Evolutionary conservation across 2,329 filamentous ascomycete species (phyloP), one percentile per base, ranked within the genome.

Genomic region (Trichoderma sp.): DNA sequence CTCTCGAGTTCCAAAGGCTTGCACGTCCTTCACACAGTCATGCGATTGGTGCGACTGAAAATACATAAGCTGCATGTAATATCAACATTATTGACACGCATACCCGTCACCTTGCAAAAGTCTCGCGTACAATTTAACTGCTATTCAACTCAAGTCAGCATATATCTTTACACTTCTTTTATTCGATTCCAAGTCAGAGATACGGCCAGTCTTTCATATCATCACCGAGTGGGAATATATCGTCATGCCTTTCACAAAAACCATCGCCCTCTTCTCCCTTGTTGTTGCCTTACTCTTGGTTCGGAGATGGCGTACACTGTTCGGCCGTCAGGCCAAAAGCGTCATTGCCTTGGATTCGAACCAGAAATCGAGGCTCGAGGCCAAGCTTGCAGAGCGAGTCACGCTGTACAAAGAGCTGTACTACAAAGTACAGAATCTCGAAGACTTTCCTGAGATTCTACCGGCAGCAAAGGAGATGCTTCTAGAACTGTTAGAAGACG

Each of bases 371-470:
- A 59, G 58, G 6, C 58, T 59, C 58, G 37, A 46, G 26, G 58
- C 58, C 26, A 59, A 46, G 32, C 21, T 59, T 26, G 58, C 58
- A 59, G 58, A 46, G 24, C 58, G 58, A 59, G 37, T 59, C 16
- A 46, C 58, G 39, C 59, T 64, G 18, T 69, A 70, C 58, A 69
- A 68, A 37, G 66, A 66, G n/a, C 59, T 73, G 14, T 73, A 69
- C 51, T 69, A 67, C 43, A 67, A 73, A 66, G 65, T 73, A 21
- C 72, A 73, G 14, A 70, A 72, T 37, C 66, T 71, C 43, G 72
- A 73, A 34, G 30, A 68, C 4, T 46, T 71, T 13, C 34, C 56
- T 21, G 71, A 72, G 11, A 30, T 70, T 6, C 61, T 72, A 18
- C 55, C 69, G 4, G 26, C 59, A 55, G 72, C 68, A 11, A 69